Evolutionary conservation across 768 basidiomycete species (phyloP).

Genomic region (Agrocybe pediades): DNA sequence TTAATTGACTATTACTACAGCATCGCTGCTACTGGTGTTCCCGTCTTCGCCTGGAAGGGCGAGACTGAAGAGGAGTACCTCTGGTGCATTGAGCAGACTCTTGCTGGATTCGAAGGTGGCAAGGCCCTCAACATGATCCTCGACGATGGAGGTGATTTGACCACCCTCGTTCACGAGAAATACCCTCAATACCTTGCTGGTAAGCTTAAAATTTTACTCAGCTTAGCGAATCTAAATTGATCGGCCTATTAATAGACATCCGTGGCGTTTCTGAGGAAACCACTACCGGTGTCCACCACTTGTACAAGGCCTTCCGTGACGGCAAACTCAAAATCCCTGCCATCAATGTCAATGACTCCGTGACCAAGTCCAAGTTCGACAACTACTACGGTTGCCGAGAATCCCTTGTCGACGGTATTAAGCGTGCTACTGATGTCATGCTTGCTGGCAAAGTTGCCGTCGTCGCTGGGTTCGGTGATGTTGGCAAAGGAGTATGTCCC

Average conservation of each 20-base stretch:
- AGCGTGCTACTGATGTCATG: conserved; percentile 99
- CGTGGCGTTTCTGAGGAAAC: conserved; percentile 98
- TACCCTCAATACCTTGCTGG: conserved; percentile 87
- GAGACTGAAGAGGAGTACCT: conserved; percentile 98
- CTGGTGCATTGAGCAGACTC: conserved; percentile 98
- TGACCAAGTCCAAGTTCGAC: conserved; percentile 99
- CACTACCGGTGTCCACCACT: conserved; percentile 98
- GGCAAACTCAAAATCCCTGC: conserved; percentile 96
- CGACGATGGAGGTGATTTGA: conserved; percentile 98
- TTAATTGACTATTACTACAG: conserved; percentile 35
- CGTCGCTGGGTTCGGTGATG: conserved; percentile 98
- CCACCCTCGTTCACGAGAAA: conserved; percentile 93
- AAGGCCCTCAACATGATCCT: conserved; percentile 97
- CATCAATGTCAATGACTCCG: conserved; percentile 99
- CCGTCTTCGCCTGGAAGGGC: conserved; percentile 99
- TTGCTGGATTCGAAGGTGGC: conserved; percentile 83
- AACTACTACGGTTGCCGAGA: conserved; percentile 99
- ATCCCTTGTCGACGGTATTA: conserved; percentile 99
- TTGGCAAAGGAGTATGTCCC: conserved; percentile 94
- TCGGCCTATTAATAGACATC: conserved; percentile 62
- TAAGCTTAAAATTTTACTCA: conserved; percentile 26
- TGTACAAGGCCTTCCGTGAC: conserved; percentile 97
- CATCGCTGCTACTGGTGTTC: conserved; percentile 97
- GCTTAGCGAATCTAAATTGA: background rate
- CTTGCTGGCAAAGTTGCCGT: conserved; percentile 99